Evolutionary conservation across 139 green algal species (phyloP).

Genomic region (Penium margaritaceum): DNA sequence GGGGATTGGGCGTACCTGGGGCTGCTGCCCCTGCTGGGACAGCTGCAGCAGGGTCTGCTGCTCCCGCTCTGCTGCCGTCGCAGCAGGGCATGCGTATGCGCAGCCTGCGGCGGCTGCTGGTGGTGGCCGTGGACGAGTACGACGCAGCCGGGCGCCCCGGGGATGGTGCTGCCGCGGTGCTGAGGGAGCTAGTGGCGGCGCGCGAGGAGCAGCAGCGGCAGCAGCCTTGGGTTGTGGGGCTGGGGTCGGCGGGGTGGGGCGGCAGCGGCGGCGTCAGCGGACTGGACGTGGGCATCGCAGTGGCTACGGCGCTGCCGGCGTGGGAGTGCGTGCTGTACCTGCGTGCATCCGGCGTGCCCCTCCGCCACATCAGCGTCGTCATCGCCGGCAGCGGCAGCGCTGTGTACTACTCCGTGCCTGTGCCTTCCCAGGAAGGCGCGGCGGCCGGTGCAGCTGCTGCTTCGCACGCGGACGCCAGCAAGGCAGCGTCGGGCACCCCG

Average conservation of each 20-base stretch:
- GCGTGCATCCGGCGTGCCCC: conserved; percentile 15
- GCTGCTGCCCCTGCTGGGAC: conserved; percentile 30
- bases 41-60: conserved; percentile 22
- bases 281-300: conserved; percentile 6
- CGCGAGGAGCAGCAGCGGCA: too few species aligned
- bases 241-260: too few species aligned
- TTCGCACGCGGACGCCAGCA: too few species aligned
- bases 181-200: too few species aligned
- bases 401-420: conserved; percentile 47
- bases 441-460: too few species aligned
- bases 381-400: conserved; percentile 54
- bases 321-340: conserved; percentile 29
- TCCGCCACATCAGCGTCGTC: conserved; percentile 51
- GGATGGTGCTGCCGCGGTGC: too few species aligned
- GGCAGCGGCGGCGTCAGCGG: too few species aligned
- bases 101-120: conserved; percentile 23
- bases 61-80: background rate
- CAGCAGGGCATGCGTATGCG: conserved; percentile 5
- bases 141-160: conserved; percentile 12
- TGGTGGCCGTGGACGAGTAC: conserved; percentile 35
- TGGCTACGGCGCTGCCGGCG: conserved; percentile 28
- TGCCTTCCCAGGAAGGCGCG: too few species aligned
- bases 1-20: background rate
- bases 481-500: background rate
- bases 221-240: too few species aligned